Conservation (phyloP, 371 early-diverging fungal genomes). For the Catenaria anguillulae region DNA sequence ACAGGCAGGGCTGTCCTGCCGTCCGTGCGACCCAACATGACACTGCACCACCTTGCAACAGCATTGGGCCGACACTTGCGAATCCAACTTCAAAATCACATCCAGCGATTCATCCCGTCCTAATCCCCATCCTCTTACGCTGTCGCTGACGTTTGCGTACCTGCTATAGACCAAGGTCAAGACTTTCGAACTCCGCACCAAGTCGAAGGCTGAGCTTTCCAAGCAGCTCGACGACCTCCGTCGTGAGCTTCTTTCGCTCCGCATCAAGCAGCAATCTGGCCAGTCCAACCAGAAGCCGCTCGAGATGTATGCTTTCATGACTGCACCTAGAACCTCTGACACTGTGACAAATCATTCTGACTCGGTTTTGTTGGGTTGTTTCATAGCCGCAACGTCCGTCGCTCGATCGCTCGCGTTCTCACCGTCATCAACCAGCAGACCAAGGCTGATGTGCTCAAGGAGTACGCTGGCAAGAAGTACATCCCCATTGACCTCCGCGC, state of each 20-base stretch:
- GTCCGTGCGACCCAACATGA: no score
- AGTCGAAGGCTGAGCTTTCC: conserved; percentile 75
- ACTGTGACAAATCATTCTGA: no score
- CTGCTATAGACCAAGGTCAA: conserved; percentile 54
- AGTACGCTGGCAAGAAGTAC: conserved; percentile 83
- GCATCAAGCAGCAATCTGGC: conserved; percentile 79
- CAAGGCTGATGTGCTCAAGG: conserved; percentile 60
- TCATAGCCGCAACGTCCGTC: conserved; percentile 62
- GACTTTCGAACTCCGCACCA: conserved; percentile 76
- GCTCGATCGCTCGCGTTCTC: conserved; percentile 77
- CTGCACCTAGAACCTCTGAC: no score
- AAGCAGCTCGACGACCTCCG: conserved; percentile 82
- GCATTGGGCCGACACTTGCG: no score
- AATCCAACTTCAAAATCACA: no score
- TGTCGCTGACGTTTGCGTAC: no score
- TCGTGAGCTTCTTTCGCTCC: conserved; percentile 75
- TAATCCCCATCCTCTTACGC: no score
- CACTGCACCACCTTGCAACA: no score
- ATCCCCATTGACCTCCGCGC: conserved; percentile 77
- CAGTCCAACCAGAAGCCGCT: conserved; percentile 55
- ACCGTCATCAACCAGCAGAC: conserved; percentile 84
- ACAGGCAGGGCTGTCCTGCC: no score
- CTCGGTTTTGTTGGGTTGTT: no score
- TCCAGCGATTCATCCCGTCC: no score
- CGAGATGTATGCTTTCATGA: conserved; percentile 65